Conservation (phyloP, 75 land plant genomes). For the Gnetum montanum region DNA sequence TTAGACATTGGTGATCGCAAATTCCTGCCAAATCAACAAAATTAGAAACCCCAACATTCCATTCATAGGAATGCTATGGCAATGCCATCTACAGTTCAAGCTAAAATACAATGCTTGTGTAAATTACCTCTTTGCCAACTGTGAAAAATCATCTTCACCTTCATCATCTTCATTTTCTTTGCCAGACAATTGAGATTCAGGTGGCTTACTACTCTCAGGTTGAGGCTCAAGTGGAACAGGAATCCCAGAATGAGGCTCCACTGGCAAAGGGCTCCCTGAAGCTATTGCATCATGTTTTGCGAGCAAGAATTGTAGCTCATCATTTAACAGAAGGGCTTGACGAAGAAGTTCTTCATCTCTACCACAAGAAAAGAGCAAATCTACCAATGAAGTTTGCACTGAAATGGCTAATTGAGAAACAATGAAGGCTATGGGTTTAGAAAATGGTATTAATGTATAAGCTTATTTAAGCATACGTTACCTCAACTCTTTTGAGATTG, state of each 20-base stretch:
- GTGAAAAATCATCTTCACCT: slow-evolving; percentile 62
- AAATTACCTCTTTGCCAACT: slow-evolving; percentile 54
- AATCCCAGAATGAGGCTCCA: slow-evolving; percentile 11
- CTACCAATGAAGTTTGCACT: background rate
- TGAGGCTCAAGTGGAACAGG: slow-evolving; percentile 11
- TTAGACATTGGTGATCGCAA: too few species aligned
- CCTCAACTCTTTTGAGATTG: too few species aligned
- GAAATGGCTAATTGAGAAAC: background rate
- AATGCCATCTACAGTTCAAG: background rate
- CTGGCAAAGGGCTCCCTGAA: slow-evolving; percentile 65
- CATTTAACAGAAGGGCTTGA: slow-evolving; percentile 77
- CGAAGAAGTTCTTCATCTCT: slow-evolving; percentile 81
- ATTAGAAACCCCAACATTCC: too few species aligned
- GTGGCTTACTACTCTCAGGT: slow-evolving; percentile 1
- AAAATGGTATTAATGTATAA: too few species aligned
- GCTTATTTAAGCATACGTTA: too few species aligned
- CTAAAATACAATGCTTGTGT: background rate
- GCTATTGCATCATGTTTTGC: slow-evolving; percentile 88
- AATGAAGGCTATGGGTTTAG: too few species aligned
- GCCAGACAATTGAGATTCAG: slow-evolving; percentile 1
- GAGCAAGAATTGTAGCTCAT: slow-evolving; percentile 60
- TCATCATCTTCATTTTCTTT: slow-evolving; percentile 58
- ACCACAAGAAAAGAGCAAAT: too few species aligned
- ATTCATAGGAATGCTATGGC: too few species aligned
- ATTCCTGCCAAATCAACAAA: too few species aligned